Evolutionary conservation across 371 early-diverging fungal species (phyloP), one percentile per base, ranked within the genome.

Genomic region (Haplosporangium sp.): DNA sequence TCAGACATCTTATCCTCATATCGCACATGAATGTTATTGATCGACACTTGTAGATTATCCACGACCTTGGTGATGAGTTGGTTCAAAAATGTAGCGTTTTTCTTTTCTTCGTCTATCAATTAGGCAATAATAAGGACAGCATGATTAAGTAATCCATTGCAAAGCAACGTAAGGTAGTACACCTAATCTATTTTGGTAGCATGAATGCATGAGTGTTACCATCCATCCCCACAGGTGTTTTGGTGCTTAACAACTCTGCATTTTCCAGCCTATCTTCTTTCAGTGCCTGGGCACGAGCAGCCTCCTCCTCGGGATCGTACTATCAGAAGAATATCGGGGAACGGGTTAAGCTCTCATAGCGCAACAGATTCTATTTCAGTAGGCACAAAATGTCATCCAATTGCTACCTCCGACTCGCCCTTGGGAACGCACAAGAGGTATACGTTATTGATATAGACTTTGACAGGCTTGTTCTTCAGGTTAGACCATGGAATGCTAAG

Each of bases 401-500:
- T 44, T 7, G 44, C 13, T 87, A 91, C 90, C 63, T 90, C 93
- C 0, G 90, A 86, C 45, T 92, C 94, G 64, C 90, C 92, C 50
- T 93, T 91, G 10, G 98, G 98, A 4, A 87, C 90, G 13, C 97
- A 96, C 34, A 98, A 85, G 3, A 98, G 84, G 76, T 92, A 96
- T 5, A 97, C 95, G 72, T 98, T 92, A 71, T 95, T 94, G 63
- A 99, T 91, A 65, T 88, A 85, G 53, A 98, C 89, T 68, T 92
- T 90, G 44, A 98, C 95, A 3, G 99, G 98, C 76, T 94, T 92
- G 76, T 92, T 93, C 84, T 97, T 97, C 62, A 99, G 85, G 83
- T 99, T 98, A 13, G 91, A 91, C 99, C 99, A 99, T 8, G 99
- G 98, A 61, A 99, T 98, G 38, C 90, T 93, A 6, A 98, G 84